A percentile compares a stretch with the other conserved stretches of the same genome.
phyloP scores from a whole-genome alignment of 2,329 filamentous ascomycete genomes.

The Beauveria caledonica region DNA sequence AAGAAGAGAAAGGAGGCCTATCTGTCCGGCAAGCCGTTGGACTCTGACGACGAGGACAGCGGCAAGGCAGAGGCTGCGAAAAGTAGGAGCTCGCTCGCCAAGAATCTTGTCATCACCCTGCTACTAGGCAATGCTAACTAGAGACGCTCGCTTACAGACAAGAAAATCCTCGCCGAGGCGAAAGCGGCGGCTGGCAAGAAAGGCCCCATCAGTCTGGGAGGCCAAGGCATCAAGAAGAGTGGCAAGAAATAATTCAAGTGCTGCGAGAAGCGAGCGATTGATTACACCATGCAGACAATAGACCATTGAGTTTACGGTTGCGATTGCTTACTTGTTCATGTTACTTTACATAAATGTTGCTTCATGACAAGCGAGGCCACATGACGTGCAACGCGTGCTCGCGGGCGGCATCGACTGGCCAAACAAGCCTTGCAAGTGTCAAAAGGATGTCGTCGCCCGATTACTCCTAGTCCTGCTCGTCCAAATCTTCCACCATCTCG shows the following conservation, averaged over 20 bases:
- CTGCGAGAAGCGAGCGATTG: background rate
- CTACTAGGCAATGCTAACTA: background rate
- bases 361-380: no score
- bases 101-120: no score
- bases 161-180: conserved; percentile 63
- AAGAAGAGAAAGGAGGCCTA: background rate
- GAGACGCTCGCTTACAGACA: conserved; percentile 14
- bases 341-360: no score
- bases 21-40: conserved; percentile 22
- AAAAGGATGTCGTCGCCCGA: background rate
- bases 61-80: conserved; percentile 79
- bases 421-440: background rate
- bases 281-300: background rate
- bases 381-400: background rate
- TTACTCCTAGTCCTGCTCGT: background rate
- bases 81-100: conserved; percentile 34
- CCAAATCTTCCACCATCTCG: background rate
- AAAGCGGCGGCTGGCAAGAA: conserved; percentile 78
- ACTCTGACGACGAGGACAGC: conserved; percentile 81
- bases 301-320: background rate
- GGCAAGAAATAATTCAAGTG: conserved; percentile 72
- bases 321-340: background rate
- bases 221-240: conserved; percentile 94
- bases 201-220: conserved; percentile 76
- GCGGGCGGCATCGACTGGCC: background rate